Evolutionary conservation across 129 eudicot species (phyloP).

Genomic region (Dittrichia graveolens): DNA sequence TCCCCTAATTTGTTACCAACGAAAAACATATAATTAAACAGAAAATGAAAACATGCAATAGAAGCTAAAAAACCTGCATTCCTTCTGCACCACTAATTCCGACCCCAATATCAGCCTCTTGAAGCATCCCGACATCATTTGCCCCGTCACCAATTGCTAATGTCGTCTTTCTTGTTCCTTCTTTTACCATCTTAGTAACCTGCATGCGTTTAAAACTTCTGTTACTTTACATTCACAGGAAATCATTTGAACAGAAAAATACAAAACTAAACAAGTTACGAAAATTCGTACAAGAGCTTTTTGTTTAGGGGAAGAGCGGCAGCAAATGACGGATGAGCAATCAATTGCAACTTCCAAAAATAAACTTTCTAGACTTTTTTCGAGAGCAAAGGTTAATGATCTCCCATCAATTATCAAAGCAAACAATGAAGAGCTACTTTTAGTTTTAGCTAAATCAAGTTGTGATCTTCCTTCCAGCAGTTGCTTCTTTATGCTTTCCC

Average conservation of each 20-base stretch:
- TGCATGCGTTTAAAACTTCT: slow-evolving; percentile 44
- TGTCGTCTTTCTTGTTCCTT: slow-evolving; percentile 73
- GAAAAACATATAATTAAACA: slow-evolving; percentile 4
- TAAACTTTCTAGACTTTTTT: slow-evolving; percentile 56
- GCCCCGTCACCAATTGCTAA: slow-evolving; percentile 98
- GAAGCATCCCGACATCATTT: slow-evolving; percentile 99
- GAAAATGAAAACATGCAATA: neutral
- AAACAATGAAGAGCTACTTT: slow-evolving; percentile 47
- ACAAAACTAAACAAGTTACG: neutral
- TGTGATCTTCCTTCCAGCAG: slow-evolving; percentile 64
- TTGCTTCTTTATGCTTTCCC: slow-evolving; percentile 68
- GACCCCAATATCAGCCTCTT: slow-evolving; percentile 99
- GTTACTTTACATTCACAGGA: slow-evolving; percentile 41
- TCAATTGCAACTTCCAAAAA: slow-evolving; percentile 73
- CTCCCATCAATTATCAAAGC: slow-evolving; percentile 93
- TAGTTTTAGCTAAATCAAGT: slow-evolving; percentile 47
- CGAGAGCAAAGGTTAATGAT: slow-evolving; percentile 79
- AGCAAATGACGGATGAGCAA: slow-evolving; percentile 92
- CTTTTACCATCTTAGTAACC: slow-evolving; percentile 96
- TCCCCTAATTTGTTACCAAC: neutral
- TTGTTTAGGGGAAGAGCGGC: slow-evolving; percentile 98
- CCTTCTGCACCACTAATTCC: slow-evolving; percentile 99
- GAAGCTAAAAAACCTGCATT: slow-evolving; percentile 74
- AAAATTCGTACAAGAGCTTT: slow-evolving; percentile 86
- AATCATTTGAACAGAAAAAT: neutral